Percentiles rank a stretch among this genome's conserved stretches.
These are phyloP conservation scores for Fagopyrum tataricum DNA, from an alignment of 148 eudicot genomes.

Conservation along the genomic window DNA sequence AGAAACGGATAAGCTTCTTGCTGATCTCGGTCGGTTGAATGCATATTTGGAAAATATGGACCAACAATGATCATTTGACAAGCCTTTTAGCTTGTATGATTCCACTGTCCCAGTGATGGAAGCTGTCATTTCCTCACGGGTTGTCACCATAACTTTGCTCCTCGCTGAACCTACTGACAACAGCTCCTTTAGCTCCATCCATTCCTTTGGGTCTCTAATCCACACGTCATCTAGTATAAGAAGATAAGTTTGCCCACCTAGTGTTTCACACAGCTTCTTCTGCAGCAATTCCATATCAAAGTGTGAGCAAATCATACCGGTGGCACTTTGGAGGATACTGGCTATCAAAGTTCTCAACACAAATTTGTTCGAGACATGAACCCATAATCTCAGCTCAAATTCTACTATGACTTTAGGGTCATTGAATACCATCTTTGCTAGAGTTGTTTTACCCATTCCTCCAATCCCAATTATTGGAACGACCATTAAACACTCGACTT, in stretches of 20 bases:
- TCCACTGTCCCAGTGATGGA: neutral
- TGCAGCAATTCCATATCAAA: neutral
- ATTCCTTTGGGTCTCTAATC: neutral
- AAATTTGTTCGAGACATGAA: slow-evolving; percentile 21
- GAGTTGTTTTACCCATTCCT: slow-evolving; percentile 30
- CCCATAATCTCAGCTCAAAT: slow-evolving; percentile 26
- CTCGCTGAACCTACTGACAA: slow-evolving; percentile 5
- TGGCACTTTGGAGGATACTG: slow-evolving; percentile 11
- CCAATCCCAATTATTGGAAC: slow-evolving; percentile 24
- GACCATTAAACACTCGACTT: neutral
- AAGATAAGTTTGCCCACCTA: neutral
- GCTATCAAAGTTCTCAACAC: neutral
- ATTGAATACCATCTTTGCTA: slow-evolving; percentile 20
- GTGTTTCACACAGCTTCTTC: neutral
- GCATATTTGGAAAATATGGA: slow-evolving; percentile 15
- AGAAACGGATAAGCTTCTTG: neutral
- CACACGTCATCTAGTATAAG: neutral
- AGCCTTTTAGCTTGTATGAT: slow-evolving; percentile 1
- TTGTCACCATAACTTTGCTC: slow-evolving; percentile 23
- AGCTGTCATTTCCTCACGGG: slow-evolving; percentile 17
- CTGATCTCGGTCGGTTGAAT: neutral
- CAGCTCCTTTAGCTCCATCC: neutral
- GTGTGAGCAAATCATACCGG: neutral
- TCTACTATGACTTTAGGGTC: slow-evolving; percentile 2
- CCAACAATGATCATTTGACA: slow-evolving; percentile 14